Base-by-base conservation (phyloP, 345 rosid species). In the Salix udensis region DNA sequence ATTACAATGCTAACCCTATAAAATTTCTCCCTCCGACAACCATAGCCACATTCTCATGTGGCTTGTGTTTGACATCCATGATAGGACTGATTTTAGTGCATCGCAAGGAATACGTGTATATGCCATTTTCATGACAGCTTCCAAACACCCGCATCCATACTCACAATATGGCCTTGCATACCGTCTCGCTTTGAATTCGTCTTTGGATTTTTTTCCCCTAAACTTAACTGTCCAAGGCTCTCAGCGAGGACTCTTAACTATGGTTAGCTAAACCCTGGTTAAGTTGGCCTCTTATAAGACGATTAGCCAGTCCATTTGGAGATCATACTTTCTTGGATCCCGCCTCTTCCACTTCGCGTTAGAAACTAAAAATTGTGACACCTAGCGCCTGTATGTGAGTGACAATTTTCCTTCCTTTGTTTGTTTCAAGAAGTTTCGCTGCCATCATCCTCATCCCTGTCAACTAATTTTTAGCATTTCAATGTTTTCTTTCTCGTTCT, bases 211-310 rank as follows among this genome's bases (percentile, higher is more conserved):
- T 36, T 46, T 36, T 0, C 7, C 37, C 37, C 52, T 18, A 14
- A 46, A 68, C 7, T 7, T 10, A 10, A 40, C 46, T 40, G 46
- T 40, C 46, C 12, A 40, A 40, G 46, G 14, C 46, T 40, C 11
- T 18, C 21, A 21, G 2, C 48, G 26, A 67, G 18, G 31, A 7
- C 12, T 23, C 14, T 26, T 31, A 44, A 68, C 77, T 69, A 68
- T 61, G 62, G 78, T 79, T 79, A 61, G 6, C 2, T 36, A 68
- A n/a, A 52, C 72, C 75, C 26, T 37, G 65, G 78, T 75, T 15
- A 53, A 65, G 68, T 26, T 52, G 30, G 48, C 75, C 31, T 46
- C 37, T n/a, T 75, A 75, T 53, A 75, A 67, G 4, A 11, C 30
- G 42, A 24, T 8, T 4, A 14, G 31, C 39, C 19, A 31, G 37